Conservation (phyloP, 2,329 filamentous ascomycete species). For the Ceratocystis variospora region DNA sequence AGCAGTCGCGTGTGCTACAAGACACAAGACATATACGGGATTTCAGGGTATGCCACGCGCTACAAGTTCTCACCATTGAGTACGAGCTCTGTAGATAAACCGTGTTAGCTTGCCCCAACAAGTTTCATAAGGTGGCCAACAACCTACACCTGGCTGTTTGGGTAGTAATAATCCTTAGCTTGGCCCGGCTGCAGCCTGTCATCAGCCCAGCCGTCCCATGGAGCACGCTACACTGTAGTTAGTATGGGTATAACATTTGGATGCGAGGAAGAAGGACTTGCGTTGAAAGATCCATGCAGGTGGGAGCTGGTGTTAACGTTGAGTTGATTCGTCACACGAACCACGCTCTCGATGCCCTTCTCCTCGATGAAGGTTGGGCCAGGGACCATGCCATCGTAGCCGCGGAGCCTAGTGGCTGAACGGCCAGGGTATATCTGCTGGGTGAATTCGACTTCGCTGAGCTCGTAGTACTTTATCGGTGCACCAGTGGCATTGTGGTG, state of each 20-base stretch:
- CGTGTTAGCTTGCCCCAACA: not conserved
- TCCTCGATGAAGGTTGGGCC: conserved; percentile 40
- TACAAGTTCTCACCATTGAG: conserved; percentile 32
- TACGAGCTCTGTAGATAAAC: conserved; percentile 29
- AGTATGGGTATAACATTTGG: not conserved
- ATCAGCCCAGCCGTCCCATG: conserved; percentile 37
- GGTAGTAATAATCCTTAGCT: conserved; percentile 51
- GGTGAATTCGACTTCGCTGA: conserved; percentile 26
- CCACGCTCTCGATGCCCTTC: conserved; percentile 37
- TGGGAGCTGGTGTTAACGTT: conserved; percentile 35
- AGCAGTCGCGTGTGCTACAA: not conserved
- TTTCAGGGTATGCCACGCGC: not conserved
- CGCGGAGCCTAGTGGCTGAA: conserved; percentile 25
- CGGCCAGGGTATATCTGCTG: conserved; percentile 29
- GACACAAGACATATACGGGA: not conserved
- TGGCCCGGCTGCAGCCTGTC: conserved; percentile 38
- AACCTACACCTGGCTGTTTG: conserved; percentile 33
- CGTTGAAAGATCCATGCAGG: conserved; percentile 40
- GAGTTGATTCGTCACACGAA: conserved; percentile 40
- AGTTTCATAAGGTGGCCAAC: not conserved
- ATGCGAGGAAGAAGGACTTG: conserved; percentile 1
- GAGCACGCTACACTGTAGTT: conserved; percentile 24
- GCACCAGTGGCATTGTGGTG: conserved; percentile 28
- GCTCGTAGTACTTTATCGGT: conserved; percentile 28
- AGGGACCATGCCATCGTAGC: conserved; percentile 42